These are phyloP conservation scores for Pseudopyricularia javanii DNA, from an alignment of 2,329 filamentous ascomycete species.

Conservation along the genomic window DNA sequence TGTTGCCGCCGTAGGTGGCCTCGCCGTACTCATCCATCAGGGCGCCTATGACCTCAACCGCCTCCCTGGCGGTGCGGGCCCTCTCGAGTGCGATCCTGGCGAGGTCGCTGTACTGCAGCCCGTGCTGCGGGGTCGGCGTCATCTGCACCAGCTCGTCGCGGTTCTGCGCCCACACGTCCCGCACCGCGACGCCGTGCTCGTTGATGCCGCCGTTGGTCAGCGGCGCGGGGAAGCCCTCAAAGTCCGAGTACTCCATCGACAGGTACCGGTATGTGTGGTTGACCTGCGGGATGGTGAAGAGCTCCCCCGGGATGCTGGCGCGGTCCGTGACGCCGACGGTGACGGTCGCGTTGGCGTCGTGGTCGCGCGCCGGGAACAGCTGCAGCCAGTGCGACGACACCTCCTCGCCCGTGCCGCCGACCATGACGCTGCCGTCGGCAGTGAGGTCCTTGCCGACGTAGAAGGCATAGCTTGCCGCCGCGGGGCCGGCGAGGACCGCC, in stretches of 20 bases:
- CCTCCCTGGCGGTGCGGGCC: background rate
- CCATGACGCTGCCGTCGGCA: slow-evolving; percentile 1
- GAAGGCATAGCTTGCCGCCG: background rate
- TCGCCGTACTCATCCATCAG: background rate
- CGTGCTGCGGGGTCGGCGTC: background rate
- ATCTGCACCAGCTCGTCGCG: background rate
- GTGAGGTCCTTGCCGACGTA: background rate
- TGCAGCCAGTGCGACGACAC: slow-evolving; percentile 2
- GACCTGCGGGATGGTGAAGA: background rate
- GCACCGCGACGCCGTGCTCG: slow-evolving; percentile 1
- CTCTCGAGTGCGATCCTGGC: slow-evolving; percentile 1
- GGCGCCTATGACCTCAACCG: background rate
- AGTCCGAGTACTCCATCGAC: slow-evolving; percentile 2
- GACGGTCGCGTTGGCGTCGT: background rate
- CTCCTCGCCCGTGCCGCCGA: background rate
- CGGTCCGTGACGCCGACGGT: background rate
- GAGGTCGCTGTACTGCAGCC: slow-evolving; percentile 1
- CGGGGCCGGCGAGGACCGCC: background rate
- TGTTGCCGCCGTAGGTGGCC: slow-evolving; percentile 2
- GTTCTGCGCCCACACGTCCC: slow-evolving; percentile 1
- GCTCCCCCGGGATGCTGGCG: background rate
- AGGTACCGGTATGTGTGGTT: background rate
- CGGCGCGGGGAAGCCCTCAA: slow-evolving; percentile 1
- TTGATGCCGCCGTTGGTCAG: slow-evolving; percentile 1
- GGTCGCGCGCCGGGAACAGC: slow-evolving; percentile 1